Conservation (phyloP, 2,329 filamentous ascomycete species). For the Cladorrhinum sp. region DNA sequence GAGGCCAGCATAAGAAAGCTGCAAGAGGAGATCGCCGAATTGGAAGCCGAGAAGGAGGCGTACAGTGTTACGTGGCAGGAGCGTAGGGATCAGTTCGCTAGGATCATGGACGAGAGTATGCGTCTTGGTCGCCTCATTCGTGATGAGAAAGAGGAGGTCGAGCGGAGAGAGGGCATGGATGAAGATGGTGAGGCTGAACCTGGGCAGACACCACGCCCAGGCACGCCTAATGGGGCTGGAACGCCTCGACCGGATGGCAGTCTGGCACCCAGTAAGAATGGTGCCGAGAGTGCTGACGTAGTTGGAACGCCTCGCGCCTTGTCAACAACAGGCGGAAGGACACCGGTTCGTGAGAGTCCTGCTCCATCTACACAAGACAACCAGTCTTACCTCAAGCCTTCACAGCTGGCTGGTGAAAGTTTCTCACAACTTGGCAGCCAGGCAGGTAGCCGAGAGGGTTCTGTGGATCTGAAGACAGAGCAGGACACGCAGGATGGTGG, state of each 20-base stretch:
- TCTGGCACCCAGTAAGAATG: conserved; percentile 19
- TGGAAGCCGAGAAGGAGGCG: conserved; percentile 78
- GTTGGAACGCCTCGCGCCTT: conserved; percentile 28
- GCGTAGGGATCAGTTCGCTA: conserved; percentile 79
- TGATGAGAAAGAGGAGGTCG: conserved; percentile 93
- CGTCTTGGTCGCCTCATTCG: conserved; percentile 79
- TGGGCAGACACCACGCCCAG: conserved; percentile 50
- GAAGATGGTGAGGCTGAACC: conserved; percentile 46
- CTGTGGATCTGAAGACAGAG: conserved; percentile 32
- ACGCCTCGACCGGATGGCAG: conserved; percentile 49
- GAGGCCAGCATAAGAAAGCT: conserved; percentile 73
- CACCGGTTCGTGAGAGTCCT: conserved; percentile 34
- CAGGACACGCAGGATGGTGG: conserved; percentile 19
- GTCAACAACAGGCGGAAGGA: conserved; percentile 29
- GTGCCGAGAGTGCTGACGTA: conserved; percentile 26
- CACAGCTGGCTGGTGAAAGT: conserved; percentile 30
- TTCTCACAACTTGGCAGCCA: conserved; percentile 41
- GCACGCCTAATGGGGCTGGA: conserved; percentile 49
- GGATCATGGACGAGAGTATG: conserved; percentile 89
- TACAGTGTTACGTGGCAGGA: conserved; percentile 84
- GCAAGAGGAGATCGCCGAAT: conserved; percentile 80
- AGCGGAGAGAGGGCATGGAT: conserved; percentile 78
- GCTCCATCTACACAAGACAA: conserved; percentile 28
- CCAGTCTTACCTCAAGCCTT: conserved; percentile 35
- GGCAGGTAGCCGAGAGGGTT: conserved; percentile 37